Evolutionary conservation across 805 yeast genomes (phyloP), one percentile per base, ranked within the genome.

Genomic region (Kluyveromyces lactis): DNA sequence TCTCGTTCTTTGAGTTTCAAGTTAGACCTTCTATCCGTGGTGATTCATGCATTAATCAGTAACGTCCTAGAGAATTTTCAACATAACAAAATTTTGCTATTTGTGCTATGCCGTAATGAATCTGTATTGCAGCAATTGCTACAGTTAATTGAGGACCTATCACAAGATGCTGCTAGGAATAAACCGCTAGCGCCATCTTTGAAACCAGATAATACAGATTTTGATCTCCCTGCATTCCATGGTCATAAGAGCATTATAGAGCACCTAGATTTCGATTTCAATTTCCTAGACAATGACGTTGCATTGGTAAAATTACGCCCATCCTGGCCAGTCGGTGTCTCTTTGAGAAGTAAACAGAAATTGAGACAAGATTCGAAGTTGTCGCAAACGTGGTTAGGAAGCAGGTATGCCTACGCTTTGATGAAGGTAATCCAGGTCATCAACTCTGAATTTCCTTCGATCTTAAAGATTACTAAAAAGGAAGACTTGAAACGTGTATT

Each of bases 11-110:
- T 19, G 17, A 26, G 61, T 9, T 48, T 64, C 40, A 72, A 80
- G 48, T 53, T 75, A 6, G 86, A 80, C 45, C 52, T 73, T 28
- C 53, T 82, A 21, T 79, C 87, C 0, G 55, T 82, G 10, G 30
- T 82, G n/a, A 45, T 81, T 4, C 64, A 83, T 38, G 63, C 82
- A 1, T 55, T 80, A 3, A 67, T 78, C 36, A 73, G 72, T 18
- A 67, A 77, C 3, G 60, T 74, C 2, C 54, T 72, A n/a, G 67
- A 77, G 33, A 52, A 65, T 47, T 79, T 77, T 5, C 58, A 58
- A 18, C 74, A 76, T 23, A 71, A 81, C 1, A 57, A 77, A 41
- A 70, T 77, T 55, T 58, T 81, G 43, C 51, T 80, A 7, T 78
- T 68, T 50, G 64, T 74, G 0, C 51, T 81, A 6, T 44, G 61